phyloP scores from a whole-genome alignment of 805 yeast genomes.

The Candida nemodendra region DNA sequence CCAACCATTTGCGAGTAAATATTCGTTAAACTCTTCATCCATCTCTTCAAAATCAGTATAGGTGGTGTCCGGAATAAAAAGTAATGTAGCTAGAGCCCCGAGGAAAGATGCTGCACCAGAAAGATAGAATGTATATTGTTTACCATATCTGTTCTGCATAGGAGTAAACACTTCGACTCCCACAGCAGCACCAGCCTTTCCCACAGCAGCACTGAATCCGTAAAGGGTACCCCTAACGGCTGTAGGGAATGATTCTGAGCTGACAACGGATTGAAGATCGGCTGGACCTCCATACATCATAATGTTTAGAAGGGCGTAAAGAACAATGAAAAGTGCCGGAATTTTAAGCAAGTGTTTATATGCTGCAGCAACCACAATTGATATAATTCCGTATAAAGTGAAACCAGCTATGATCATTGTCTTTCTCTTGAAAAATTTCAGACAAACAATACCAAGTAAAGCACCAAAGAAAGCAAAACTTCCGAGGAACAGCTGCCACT shows the following conservation, averaged over 20 bases:
- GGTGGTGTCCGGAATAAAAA: slow-evolving; percentile 43
- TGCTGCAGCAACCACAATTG: slow-evolving; percentile 45
- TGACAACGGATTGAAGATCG: slow-evolving; percentile 42
- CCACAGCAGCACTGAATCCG: slow-evolving; percentile 49
- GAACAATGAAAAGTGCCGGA: slow-evolving; percentile 39
- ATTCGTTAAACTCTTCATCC: slow-evolving; percentile 45
- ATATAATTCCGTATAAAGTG: slow-evolving; percentile 37
- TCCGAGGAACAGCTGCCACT: slow-evolving; percentile 44
- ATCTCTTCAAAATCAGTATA: slow-evolving; percentile 45
- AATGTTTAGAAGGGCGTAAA: slow-evolving; percentile 46
- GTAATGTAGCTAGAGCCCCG: slow-evolving; percentile 33
- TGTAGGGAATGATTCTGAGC: slow-evolving; percentile 50
- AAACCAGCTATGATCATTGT: slow-evolving; percentile 37
- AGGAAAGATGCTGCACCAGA: slow-evolving; percentile 42
- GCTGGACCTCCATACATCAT: slow-evolving; percentile 50
- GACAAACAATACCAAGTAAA: slow-evolving; percentile 40
- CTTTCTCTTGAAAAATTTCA: slow-evolving; percentile 41
- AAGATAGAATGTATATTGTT: slow-evolving; percentile 46
- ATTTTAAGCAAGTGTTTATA: slow-evolving; percentile 26
- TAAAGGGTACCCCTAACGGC: slow-evolving; percentile 49
- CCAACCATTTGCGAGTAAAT: slow-evolving; percentile 46
- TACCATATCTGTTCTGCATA: slow-evolving; percentile 42
- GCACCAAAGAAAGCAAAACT: slow-evolving; percentile 44
- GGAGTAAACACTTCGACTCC: slow-evolving; percentile 49
- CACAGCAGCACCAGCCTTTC: slow-evolving; percentile 52